A percentile compares a stretch with the other conserved stretches of the same genome.
Conservation (phyloP, 805 yeast species). For the Jamesozyma rosinii region DNA sequence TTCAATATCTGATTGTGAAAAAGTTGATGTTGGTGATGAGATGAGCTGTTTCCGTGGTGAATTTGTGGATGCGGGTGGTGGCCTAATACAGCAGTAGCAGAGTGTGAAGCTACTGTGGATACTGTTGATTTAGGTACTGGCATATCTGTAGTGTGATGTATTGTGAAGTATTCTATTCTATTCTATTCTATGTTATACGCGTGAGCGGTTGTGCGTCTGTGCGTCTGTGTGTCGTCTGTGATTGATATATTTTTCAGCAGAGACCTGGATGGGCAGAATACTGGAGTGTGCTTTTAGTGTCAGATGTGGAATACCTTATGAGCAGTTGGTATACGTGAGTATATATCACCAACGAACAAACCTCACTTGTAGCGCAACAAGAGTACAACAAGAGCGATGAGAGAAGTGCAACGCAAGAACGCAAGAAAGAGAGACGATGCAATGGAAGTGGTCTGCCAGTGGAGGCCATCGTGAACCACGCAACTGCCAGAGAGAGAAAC, state of each 20-base stretch:
- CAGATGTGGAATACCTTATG: too few species aligned
- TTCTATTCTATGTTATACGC: not conserved
- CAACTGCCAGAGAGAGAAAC: not conserved
- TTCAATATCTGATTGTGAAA: not conserved
- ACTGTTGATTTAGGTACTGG: constrained; percentile 16
- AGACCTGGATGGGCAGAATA: too few species aligned
- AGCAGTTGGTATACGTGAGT: too few species aligned
- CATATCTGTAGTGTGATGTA: constrained; percentile 4
- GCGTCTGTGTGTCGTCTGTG: not conserved
- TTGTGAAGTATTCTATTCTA: not conserved
- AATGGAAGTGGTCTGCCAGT: too few species aligned
- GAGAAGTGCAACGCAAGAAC: too few species aligned
- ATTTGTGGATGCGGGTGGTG: constrained; percentile 20
- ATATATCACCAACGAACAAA: too few species aligned
- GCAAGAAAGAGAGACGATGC: too few species aligned
- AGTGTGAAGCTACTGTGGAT: constrained; percentile 9
- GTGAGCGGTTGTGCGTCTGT: not conserved
- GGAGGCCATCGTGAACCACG: too few species aligned
- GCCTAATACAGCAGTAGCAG: constrained; percentile 13
- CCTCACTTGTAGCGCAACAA: too few species aligned
- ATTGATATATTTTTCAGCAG: too few species aligned
- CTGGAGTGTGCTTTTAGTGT: too few species aligned
- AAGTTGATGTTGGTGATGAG: not conserved
- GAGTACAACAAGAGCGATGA: too few species aligned
- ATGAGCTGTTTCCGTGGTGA: constrained; percentile 8